phyloP scores from a whole-genome alignment of 805 yeast species.

The Isabelozyma rhagii region DNA sequence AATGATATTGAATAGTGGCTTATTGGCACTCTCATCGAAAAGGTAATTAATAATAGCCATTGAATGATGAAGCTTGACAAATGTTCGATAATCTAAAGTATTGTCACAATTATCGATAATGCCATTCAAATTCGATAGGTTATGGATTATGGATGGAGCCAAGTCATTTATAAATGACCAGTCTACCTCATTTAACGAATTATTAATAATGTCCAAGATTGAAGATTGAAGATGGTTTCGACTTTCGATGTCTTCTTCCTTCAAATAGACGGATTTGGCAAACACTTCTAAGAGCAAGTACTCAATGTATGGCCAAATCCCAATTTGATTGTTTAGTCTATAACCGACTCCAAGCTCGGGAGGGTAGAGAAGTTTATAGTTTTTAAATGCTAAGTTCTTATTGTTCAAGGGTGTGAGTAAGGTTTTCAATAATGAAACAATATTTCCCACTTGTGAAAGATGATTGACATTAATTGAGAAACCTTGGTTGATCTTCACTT shows the following conservation, averaged over 20 bases:
- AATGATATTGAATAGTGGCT: conserved; percentile 53
- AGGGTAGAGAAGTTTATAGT: conserved; percentile 54
- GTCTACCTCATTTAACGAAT: conserved; percentile 31
- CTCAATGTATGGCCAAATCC: conserved; percentile 79
- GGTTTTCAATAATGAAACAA: conserved; percentile 50
- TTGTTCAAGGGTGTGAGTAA: conserved; percentile 30
- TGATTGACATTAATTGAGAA: conserved; percentile 44
- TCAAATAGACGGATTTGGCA: conserved; percentile 43
- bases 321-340: conserved; percentile 47
- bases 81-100: conserved; percentile 17
- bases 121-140: conserved; percentile 14
- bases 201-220: conserved; percentile 50
- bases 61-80: conserved; percentile 68
- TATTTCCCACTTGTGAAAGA: conserved; percentile 54
- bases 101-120: conserved; percentile 17
- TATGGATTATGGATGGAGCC: conserved; percentile 43
- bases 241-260: conserved; percentile 18
- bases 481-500: conserved; percentile 19
- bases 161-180: conserved; percentile 50
- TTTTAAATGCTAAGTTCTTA: conserved; percentile 22
- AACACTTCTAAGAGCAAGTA: conserved; percentile 68
- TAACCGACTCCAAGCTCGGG: conserved; percentile 56
- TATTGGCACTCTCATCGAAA: conserved; percentile 57
- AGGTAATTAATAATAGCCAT: conserved; percentile 59
- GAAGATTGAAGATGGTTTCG: conserved; percentile 48